Percentiles rank a stretch among this genome's conserved stretches.
phyloP scores from a whole-genome alignment of 805 yeast species.

The Isabelozyma pseudorhagii region DNA sequence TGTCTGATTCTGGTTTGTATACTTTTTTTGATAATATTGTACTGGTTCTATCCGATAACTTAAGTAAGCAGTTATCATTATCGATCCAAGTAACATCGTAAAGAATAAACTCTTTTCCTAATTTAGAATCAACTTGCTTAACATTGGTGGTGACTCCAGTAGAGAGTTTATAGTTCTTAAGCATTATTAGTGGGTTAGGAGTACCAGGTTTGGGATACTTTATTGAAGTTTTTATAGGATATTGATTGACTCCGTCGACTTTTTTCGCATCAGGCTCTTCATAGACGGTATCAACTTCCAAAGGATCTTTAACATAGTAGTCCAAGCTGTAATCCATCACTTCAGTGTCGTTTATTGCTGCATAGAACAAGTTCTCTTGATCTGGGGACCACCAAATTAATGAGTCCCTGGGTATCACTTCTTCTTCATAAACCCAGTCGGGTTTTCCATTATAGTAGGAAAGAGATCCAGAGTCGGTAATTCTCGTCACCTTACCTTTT shows the following conservation, averaged over 20 bases:
- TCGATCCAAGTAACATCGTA: constrained; percentile 65
- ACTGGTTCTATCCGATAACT: constrained; percentile 63
- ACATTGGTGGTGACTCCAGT: constrained; percentile 11
- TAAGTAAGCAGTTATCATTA: constrained; percentile 47
- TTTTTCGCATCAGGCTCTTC: constrained; percentile 6
- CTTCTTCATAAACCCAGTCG: constrained; percentile 87
- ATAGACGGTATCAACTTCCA: constrained; percentile 10
- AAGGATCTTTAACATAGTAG: constrained; percentile 39
- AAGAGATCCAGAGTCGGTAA: constrained; percentile 52
- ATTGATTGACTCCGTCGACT: constrained; percentile 26
- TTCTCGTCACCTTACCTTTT: constrained; percentile 17
- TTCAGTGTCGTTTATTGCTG: constrained; percentile 55
- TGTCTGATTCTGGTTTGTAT: constrained; percentile 30
- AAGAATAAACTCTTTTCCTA: constrained; percentile 48
- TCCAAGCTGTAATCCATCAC: constrained; percentile 55
- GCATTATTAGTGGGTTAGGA: constrained; percentile 50
- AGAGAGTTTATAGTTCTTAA: constrained; percentile 39
- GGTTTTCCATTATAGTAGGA: constrained; percentile 64
- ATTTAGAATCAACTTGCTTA: constrained; percentile 1
- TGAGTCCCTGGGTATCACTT: constrained; percentile 54
- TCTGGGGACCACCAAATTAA: constrained; percentile 78
- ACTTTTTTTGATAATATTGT: constrained; percentile 48
- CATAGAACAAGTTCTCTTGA: constrained; percentile 51
- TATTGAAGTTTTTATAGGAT: constrained; percentile 45
- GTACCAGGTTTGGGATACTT: constrained; percentile 77